Evolutionary conservation across 352 stramenopile species (phyloP), one percentile per base, ranked within the genome.

Genomic region (Pythium phragmiticola): DNA sequence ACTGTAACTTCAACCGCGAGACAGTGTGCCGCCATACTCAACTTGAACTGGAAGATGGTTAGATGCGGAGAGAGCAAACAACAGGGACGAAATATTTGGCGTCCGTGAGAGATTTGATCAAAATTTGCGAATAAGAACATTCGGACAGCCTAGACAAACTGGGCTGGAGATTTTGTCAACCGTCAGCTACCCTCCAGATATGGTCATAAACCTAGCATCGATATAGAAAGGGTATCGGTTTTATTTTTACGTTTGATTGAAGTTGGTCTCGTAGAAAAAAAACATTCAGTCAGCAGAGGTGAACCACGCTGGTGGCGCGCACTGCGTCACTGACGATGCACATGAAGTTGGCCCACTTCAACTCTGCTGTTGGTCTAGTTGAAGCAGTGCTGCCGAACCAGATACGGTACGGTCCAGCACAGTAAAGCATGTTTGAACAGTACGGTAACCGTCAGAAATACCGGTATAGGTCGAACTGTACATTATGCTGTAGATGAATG

Each of bases 321-420:
- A 43, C 47, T 45, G 62, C 62, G 62, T 69, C 62, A 69, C 62
- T 14, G 12, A 16, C 23, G 33, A 7, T 19, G 7, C 19, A 60
- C 43, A 47, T 69, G 61, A 68, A 68, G 61, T 68, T 68, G 14
- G 39, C 30, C 26, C 52, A 63, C 61, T 68, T 68, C 61, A 68
- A 68, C 52, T 30, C 26, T 30, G 26, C 26, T 30, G 26, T 30
- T 55, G 13, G n/a, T 13, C 34, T 47, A 4, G 51, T 26, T 16
- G 37, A 39, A 60, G 36, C 45, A 46, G 39, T 36, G 33, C 13
- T 33, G 21, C 39, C 6, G 39, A 19, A 46, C 9, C 39, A 19
- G 13, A 46, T 46, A 17, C 39, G 6, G 39, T 46, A 46, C 39
- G 6, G 14, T 46, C 7, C 39, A 19, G 39, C 34, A 30, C 26